These are phyloP conservation scores for Chenopodium quinoa DNA, from an alignment of 148 eudicot species.

Conservation along the genomic window DNA sequence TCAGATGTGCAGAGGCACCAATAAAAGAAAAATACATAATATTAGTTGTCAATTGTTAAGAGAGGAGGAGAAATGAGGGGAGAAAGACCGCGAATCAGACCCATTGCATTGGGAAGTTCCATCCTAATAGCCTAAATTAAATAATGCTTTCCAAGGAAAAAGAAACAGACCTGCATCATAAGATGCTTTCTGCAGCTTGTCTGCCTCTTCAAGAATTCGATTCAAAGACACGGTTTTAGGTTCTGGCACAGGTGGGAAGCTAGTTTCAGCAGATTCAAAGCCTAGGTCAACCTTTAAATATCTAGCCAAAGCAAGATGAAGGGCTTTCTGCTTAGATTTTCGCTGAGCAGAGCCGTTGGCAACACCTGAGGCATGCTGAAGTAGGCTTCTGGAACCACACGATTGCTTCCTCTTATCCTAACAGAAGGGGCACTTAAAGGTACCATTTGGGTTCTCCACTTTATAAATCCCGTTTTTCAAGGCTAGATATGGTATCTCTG, in stretches of 20 bases:
- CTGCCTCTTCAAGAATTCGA: conserved; percentile 45
- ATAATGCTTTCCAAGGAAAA: neutral
- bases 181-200: neutral
- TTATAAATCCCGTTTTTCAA: conserved; percentile 46
- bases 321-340: conserved; percentile 56
- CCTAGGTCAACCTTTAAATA: conserved; percentile 49
- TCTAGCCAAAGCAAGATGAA: conserved; percentile 58
- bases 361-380: conserved; percentile 68
- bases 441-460: conserved; percentile 53
- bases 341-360: conserved; percentile 57
- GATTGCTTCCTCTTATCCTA: conserved; percentile 86
- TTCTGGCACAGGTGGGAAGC: conserved; percentile 17
- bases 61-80: neutral
- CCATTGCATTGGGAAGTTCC: neutral
- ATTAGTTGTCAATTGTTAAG: neutral
- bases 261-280: conserved; percentile 21
- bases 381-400: conserved; percentile 60
- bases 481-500: conserved; percentile 63
- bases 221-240: conserved; percentile 43
- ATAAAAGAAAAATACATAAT: too few relatives aligned
- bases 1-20: neutral
- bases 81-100: neutral
- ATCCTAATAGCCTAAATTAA: neutral
- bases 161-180: conserved; percentile 39
- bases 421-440: conserved; percentile 75